Conservation (phyloP, 441 rosid genomes). For the Erodium trifolium region DNA sequence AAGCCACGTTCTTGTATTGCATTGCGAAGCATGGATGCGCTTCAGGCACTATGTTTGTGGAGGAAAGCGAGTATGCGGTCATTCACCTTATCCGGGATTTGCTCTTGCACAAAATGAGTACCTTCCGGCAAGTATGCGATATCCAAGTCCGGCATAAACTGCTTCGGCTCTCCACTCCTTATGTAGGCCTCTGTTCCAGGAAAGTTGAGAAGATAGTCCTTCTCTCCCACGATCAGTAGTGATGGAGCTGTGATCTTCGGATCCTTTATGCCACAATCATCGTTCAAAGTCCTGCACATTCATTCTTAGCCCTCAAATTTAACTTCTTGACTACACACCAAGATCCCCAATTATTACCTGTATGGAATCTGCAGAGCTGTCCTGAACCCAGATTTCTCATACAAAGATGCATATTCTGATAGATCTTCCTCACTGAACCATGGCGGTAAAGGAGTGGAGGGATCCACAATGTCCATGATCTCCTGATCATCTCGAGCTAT, state of each 20-base stretch:
- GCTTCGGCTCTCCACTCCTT: constrained; percentile 30
- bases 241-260: constrained; percentile 31
- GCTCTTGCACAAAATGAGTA: constrained; percentile 53
- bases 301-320: constrained; percentile 1
- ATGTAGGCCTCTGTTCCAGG: constrained; percentile 42
- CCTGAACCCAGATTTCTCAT: constrained; percentile 45
- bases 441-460: constrained; percentile 45
- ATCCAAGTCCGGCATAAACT: constrained; percentile 40
- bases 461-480: constrained; percentile 49
- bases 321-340: neutral
- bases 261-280: constrained; percentile 24
- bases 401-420: constrained; percentile 34
- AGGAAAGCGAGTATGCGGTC: constrained; percentile 43
- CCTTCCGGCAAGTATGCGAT: constrained; percentile 39
- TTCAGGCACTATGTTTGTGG: constrained; percentile 15
- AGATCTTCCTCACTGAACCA: constrained; percentile 53
- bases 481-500: constrained; percentile 43
- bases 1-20: too few relatives aligned
- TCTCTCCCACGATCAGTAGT: constrained; percentile 39
- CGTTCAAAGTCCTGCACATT: constrained; percentile 26
- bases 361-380: constrained; percentile 51
- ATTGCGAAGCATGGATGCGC: too few relatives aligned
- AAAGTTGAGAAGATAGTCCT: constrained; percentile 40
- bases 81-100: constrained; percentile 43
- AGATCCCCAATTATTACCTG: constrained; percentile 32